A percentile compares a stretch with the other conserved stretches of the same genome.
phyloP scores from a whole-genome alignment of 2,329 filamentous ascomycete species.

The Claviceps africana region DNA sequence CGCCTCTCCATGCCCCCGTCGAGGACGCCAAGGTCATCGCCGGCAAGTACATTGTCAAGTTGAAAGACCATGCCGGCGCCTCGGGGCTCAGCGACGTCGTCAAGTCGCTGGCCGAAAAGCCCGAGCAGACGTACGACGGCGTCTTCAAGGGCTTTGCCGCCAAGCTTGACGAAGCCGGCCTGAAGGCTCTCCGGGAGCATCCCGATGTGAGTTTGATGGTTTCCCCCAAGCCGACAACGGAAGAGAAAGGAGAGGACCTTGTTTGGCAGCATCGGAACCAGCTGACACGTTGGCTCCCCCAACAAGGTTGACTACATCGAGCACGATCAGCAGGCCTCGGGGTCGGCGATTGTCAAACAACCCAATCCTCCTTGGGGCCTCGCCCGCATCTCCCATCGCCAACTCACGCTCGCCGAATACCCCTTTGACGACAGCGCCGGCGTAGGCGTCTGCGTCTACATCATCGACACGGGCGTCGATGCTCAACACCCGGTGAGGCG shows the following conservation, averaged over 20 bases:
- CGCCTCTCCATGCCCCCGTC: slow-evolving; percentile 9
- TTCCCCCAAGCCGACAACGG: no score
- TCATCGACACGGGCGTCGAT: background rate
- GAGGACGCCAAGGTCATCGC: slow-evolving; percentile 8
- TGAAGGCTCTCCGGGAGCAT: slow-evolving; percentile 11
- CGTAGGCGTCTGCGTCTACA: slow-evolving; percentile 23
- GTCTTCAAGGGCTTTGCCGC: slow-evolving; percentile 14
- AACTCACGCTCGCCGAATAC: slow-evolving; percentile 13
- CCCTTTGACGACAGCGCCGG: slow-evolving; percentile 21
- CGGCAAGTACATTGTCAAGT: slow-evolving; percentile 17
- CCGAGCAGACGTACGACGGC: slow-evolving; percentile 12
- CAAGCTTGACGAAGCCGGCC: slow-evolving; percentile 7
- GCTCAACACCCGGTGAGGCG: background rate
- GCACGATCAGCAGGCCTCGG: slow-evolving; percentile 15
- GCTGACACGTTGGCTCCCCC: background rate
- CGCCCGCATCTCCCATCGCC: slow-evolving; percentile 19
- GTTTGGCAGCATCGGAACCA: no score
- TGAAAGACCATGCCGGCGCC: slow-evolving; percentile 8
- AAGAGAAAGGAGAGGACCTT: no score
- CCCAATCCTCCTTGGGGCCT: slow-evolving; percentile 23
- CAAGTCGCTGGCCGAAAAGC: slow-evolving; percentile 8
- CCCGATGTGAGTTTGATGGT: slow-evolving; percentile 9
- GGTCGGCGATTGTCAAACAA: slow-evolving; percentile 14
- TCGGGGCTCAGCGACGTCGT: slow-evolving; percentile 8
- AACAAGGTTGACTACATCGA: slow-evolving; percentile 24